Evolutionary conservation across 805 yeast genomes (phyloP), one percentile per base, ranked within the genome.

Genomic region (Myxozyma lipomycoides): DNA sequence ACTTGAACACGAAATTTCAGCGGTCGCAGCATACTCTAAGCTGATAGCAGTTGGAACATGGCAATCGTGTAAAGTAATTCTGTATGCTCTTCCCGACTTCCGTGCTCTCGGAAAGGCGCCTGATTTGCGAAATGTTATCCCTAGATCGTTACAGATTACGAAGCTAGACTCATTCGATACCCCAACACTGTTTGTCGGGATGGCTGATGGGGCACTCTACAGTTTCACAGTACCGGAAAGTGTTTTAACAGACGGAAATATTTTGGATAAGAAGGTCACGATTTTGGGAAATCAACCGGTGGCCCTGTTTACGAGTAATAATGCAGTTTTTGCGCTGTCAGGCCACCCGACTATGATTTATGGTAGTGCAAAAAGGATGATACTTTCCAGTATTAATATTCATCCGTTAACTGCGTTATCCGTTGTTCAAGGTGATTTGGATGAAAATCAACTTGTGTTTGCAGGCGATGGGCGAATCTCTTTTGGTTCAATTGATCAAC

Each of bases 121-220:
- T 35, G 43, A 26, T 15, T 40, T 53, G 18, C 9, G 23, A 12
- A 18, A 23, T 24, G 40, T 45, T 18, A 49, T 49, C 22, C 59
- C 58, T 19, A 46, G 59, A 12, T 53, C 58, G 9, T 6, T 48
- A 9, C 39, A 38, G 17, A 22, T 55, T 3, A 32, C 51, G 3
- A 12, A 18, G 15, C 51, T 55, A 9, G 52, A 53, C 21, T 24
- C 49, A 12, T 36, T 55, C n/a, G 32, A 10, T 3, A 18, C 9
- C 6, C 57, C 56, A 25, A 43, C 48, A 9, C 45, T 55, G 15
- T 40, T 49, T 24, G 38, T 49, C 28, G 58, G 58, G 4, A 54
- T 49, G 58, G 59, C 55, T 4, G 59, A 55, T 21, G 59, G 59
- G 2, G 49, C 58, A 3, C 19, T 55, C 12, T 42, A 55, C 45